A percentile compares a stretch with the other conserved stretches of the same genome.
Evolutionary conservation across 2,329 filamentous ascomycete genomes (phyloP).

Genomic region (Calonectria hawksworthii): DNA sequence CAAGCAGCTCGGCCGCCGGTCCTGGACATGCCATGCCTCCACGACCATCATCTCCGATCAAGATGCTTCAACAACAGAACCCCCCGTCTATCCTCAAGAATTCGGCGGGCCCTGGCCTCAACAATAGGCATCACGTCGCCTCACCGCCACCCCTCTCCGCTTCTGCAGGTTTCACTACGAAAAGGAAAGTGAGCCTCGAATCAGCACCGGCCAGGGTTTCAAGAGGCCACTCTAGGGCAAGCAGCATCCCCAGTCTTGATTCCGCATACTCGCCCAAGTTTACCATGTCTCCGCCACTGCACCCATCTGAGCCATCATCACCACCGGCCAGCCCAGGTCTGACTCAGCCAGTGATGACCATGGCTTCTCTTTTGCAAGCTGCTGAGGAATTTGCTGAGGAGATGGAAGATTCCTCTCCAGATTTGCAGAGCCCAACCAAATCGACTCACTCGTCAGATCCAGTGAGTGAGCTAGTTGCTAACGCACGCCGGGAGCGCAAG

Average conservation of each 20-base stretch:
- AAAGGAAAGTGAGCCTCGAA: constrained; percentile 60
- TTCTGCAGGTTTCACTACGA: constrained; percentile 46
- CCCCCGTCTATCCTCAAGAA: constrained; percentile 39
- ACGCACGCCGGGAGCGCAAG: constrained; percentile 91
- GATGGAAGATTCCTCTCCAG: constrained; percentile 50
- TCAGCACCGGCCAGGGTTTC: constrained; percentile 52
- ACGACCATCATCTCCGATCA: constrained; percentile 67
- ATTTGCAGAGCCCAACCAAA: constrained; percentile 71
- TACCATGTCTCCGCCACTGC: constrained; percentile 47
- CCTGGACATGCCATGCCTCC: constrained; percentile 44
- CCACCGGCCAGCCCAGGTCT: constrained; percentile 52
- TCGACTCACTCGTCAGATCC: constrained; percentile 68
- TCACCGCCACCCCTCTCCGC: constrained; percentile 56
- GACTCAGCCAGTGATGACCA: constrained; percentile 57
- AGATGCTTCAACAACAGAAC: constrained; percentile 47
- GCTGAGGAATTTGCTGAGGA: constrained; percentile 64
- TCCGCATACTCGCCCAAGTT: constrained; percentile 52
- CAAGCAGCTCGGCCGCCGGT: constrained; percentile 44
- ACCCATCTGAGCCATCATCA: constrained; percentile 54
- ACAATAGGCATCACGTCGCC: constrained; percentile 48
- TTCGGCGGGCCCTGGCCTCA: constrained; percentile 31
- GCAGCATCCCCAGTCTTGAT: constrained; percentile 56
- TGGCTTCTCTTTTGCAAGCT: constrained; percentile 70
- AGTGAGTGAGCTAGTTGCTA: constrained; percentile 84
- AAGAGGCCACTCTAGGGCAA: constrained; percentile 56